Conservation (phyloP, 129 eudicot genomes). For the Escallonia herrerae region DNA sequence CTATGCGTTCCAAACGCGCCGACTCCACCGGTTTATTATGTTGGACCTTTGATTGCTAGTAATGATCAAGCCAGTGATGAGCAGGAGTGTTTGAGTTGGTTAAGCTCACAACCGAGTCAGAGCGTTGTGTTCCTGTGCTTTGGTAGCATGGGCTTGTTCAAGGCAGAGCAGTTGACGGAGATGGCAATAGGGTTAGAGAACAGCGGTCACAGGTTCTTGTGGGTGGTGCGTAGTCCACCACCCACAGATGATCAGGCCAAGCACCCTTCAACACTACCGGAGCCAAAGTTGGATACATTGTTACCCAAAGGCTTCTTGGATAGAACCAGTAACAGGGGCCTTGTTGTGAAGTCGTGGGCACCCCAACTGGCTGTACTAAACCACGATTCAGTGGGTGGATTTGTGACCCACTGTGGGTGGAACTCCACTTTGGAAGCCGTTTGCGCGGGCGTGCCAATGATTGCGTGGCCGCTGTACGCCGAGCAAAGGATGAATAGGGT, state of each 20-base stretch:
- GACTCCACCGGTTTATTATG: constrained; percentile 44
- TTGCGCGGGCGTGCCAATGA: constrained; percentile 33
- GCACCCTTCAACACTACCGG: constrained; percentile 21
- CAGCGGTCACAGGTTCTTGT: constrained; percentile 44
- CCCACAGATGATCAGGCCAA: constrained; percentile 19
- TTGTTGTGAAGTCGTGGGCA: constrained; percentile 38
- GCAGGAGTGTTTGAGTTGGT: constrained; percentile 51
- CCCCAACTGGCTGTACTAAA: constrained; percentile 32
- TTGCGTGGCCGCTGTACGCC: constrained; percentile 47
- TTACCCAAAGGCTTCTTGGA: constrained; percentile 44
- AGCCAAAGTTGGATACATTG: constrained; percentile 28
- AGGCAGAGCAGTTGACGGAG: constrained; percentile 36
- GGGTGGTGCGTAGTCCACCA: constrained; percentile 60
- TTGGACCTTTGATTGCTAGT: constrained; percentile 50
- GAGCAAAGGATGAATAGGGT: constrained; percentile 35
- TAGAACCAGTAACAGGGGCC: constrained; percentile 31
- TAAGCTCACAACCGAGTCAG: constrained; percentile 37
- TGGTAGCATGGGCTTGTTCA: constrained; percentile 53
- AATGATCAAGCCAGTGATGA: not conserved
- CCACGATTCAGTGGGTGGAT: constrained; percentile 43
- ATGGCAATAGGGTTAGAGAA: constrained; percentile 46
- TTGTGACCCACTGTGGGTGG: constrained; percentile 55
- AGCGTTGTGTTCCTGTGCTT: constrained; percentile 64
- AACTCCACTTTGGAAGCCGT: constrained; percentile 42
- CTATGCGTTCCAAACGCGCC: constrained; percentile 25